These are phyloP conservation scores for Nothopassalora personata DNA, from an alignment of 2,329 filamentous ascomycete species.

Conservation along the genomic window DNA sequence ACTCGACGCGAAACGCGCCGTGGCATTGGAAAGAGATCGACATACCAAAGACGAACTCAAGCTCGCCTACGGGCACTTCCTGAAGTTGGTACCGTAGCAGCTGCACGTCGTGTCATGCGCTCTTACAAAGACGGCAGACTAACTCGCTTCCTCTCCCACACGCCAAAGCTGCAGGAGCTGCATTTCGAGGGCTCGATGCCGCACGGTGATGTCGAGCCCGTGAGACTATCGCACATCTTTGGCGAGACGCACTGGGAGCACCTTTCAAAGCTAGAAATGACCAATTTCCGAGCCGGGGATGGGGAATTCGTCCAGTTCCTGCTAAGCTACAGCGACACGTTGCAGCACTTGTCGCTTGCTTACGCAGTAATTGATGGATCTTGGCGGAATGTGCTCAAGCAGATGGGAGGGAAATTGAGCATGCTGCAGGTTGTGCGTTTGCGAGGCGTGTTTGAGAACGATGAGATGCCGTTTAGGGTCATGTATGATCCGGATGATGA, in stretches of 20 bases:
- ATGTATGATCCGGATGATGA: background rate
- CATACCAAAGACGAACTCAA: background rate
- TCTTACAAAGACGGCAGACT: background rate
- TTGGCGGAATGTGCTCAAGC: background rate
- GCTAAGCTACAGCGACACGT: background rate
- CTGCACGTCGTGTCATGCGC: background rate
- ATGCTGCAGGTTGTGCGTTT: background rate
- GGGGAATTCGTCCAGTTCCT: background rate
- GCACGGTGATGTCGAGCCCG: background rate
- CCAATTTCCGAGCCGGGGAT: background rate
- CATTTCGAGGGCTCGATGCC: background rate
- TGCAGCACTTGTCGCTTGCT: background rate
- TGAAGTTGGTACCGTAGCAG: background rate
- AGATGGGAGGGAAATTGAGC: background rate
- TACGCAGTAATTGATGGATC: background rate
- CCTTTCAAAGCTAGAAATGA: background rate
- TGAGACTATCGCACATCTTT: background rate
- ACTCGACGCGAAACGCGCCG: background rate
- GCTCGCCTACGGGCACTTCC: background rate
- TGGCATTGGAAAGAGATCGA: background rate
- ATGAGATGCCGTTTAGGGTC: background rate
- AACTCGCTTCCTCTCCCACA: background rate
- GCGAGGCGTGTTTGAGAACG: background rate
- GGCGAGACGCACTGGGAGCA: background rate
- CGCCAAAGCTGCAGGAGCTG: background rate